Conservation (phyloP, 2,329 filamentous ascomycete species). For the Decorospora gaudefroyi region DNA sequence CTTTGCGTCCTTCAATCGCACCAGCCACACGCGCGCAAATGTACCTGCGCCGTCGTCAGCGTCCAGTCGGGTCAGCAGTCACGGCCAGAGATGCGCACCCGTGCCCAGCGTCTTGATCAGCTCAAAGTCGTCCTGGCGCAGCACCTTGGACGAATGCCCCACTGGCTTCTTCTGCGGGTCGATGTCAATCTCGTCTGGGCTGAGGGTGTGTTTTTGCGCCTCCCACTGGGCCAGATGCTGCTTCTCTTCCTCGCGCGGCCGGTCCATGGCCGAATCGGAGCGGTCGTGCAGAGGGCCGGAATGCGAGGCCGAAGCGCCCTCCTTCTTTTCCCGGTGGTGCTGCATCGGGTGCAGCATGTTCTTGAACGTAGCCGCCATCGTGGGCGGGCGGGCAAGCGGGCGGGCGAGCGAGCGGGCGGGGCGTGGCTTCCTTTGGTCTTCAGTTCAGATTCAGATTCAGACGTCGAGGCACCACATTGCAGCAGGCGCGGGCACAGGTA, state of each 20-base stretch:
- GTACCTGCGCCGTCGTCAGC: slow-evolving; percentile 60
- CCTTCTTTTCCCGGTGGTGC: slow-evolving; percentile 38
- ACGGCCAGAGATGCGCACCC: slow-evolving; percentile 53
- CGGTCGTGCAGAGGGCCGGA: slow-evolving; percentile 37
- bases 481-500: slow-evolving; percentile 18
- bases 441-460: slow-evolving; percentile 13
- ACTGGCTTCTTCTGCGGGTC: slow-evolving; percentile 53
- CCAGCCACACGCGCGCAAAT: slow-evolving; percentile 81
- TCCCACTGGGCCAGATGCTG: slow-evolving; percentile 54
- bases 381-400: slow-evolving; percentile 17
- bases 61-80: not conserved
- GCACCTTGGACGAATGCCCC: slow-evolving; percentile 53
- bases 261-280: slow-evolving; percentile 44
- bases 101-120: slow-evolving; percentile 77
- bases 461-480: slow-evolving; percentile 14
- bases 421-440: slow-evolving; percentile 9
- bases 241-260: slow-evolving; percentile 55
- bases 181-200: slow-evolving; percentile 50
- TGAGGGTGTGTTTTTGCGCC: slow-evolving; percentile 51
- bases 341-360: slow-evolving; percentile 45
- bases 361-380: slow-evolving; percentile 47
- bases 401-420: slow-evolving; percentile 17
- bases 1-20: slow-evolving; percentile 62
- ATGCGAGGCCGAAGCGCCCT: slow-evolving; percentile 21
- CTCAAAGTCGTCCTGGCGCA: slow-evolving; percentile 66